Percentiles rank a stretch among this genome's conserved stretches.
Conservation (phyloP, 495 filamentous ascomycete genomes). For the Trichoderma orchidacearum region DNA sequence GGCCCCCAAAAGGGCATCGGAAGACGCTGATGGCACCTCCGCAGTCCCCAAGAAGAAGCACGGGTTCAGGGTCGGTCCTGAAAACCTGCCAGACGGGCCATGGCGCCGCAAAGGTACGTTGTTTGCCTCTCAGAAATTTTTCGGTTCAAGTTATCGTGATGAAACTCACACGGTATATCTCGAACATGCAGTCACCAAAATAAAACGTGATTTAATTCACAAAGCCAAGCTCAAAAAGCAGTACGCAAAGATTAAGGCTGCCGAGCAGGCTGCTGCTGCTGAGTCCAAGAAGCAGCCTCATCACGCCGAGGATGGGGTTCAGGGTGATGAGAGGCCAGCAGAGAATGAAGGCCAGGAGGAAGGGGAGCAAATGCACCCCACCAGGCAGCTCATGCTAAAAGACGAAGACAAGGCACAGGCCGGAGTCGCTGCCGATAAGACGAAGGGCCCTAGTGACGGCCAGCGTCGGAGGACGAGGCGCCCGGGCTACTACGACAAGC, state of each 20-base stretch:
- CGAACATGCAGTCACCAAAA: slow-evolving; percentile 60
- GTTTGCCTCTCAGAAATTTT: slow-evolving; percentile 1
- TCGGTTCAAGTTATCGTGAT: background rate
- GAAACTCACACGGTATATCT: background rate
- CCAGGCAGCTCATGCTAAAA: slow-evolving; percentile 46
- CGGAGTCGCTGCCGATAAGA: slow-evolving; percentile 6
- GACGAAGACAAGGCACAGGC: slow-evolving; percentile 7
- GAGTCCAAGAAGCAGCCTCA: background rate
- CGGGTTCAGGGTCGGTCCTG: slow-evolving; percentile 66
- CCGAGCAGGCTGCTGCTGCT: slow-evolving; percentile 24
- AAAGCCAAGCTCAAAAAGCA: slow-evolving; percentile 91
- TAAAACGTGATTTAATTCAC: slow-evolving; percentile 79
- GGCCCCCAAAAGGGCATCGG: slow-evolving; percentile 48
- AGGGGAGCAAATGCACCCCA: slow-evolving; percentile 43
- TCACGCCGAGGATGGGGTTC: background rate
- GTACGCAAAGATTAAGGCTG: slow-evolving; percentile 75
- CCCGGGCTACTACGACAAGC: slow-evolving; percentile 61
- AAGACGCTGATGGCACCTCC: slow-evolving; percentile 26
- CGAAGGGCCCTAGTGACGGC: slow-evolving; percentile 5
- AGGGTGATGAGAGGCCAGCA: background rate
- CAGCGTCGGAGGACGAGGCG: slow-evolving; percentile 31
- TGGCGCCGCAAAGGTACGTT: slow-evolving; percentile 73
- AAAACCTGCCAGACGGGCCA: slow-evolving; percentile 83
- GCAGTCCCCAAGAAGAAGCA: slow-evolving; percentile 33
- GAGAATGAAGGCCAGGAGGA: slow-evolving; percentile 5